Evolutionary conservation across 805 yeast genomes (phyloP).

Genomic region (Wickerhamomyces xylosicus): DNA sequence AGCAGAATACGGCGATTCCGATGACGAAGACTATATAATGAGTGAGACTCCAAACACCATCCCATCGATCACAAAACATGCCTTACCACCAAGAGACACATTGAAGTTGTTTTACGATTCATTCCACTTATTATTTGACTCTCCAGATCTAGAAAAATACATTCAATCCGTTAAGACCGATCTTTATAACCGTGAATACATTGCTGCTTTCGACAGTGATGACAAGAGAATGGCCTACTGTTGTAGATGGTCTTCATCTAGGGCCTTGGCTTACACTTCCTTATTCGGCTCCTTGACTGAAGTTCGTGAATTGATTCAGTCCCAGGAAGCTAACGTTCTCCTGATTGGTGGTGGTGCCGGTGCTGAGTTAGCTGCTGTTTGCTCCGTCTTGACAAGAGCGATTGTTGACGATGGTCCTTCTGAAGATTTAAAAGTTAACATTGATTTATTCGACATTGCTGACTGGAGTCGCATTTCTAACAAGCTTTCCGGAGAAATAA

Average conservation of each 20-base stretch:
- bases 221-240: constrained; percentile 67
- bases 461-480: constrained; percentile 56
- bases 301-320: constrained; percentile 25
- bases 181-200: constrained; percentile 60
- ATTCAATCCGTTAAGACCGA: constrained; percentile 66
- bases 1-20: constrained; percentile 5
- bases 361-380: constrained; percentile 59
- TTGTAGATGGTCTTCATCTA: constrained; percentile 77
- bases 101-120: constrained; percentile 13
- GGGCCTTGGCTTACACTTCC: constrained; percentile 67
- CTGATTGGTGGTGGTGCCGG: constrained; percentile 90
- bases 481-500: constrained; percentile 33
- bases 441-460: constrained; percentile 66
- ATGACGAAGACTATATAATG: not conserved
- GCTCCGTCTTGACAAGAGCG: constrained; percentile 39
- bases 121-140: constrained; percentile 13
- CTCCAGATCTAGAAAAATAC: constrained; percentile 21
- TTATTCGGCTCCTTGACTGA: constrained; percentile 44
- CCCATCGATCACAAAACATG: constrained; percentile 10
- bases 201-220: constrained; percentile 54
- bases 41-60: constrained; percentile 6
- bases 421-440: constrained; percentile 23
- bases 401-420: constrained; percentile 9
- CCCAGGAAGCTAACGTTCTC: constrained; percentile 30
- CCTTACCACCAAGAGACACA: constrained; percentile 15